Conservation (phyloP, 2,329 filamentous ascomycete species). For the Penicillium rolfsii region DNA sequence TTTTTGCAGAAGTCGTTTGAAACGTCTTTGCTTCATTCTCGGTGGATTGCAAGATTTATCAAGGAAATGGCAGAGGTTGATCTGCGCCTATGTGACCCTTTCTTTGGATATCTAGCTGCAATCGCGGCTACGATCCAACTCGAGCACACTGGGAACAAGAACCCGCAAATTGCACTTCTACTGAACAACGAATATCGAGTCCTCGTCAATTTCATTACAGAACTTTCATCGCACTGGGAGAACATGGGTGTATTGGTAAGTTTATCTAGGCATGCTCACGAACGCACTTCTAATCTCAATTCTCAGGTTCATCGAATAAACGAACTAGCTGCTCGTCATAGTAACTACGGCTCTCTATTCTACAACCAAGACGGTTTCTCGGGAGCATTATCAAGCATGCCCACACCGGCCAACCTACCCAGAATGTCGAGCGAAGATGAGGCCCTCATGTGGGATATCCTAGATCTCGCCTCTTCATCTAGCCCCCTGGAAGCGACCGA, state of each 20-base stretch:
- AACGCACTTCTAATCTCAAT: not conserved
- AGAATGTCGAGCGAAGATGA: slow-evolving; percentile 32
- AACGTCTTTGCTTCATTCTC: slow-evolving; percentile 33
- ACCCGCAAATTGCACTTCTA: slow-evolving; percentile 29
- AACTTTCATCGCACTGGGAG: slow-evolving; percentile 26
- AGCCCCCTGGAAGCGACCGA: not conserved
- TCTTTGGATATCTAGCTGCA: slow-evolving; percentile 33
- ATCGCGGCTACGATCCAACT: slow-evolving; percentile 36
- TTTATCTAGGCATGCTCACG: not conserved
- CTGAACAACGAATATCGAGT: slow-evolving; percentile 30
- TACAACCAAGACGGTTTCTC: slow-evolving; percentile 33
- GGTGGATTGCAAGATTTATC: slow-evolving; percentile 33
- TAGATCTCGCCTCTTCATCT: slow-evolving; percentile 28
- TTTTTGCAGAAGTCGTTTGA: slow-evolving; percentile 36
- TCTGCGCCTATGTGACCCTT: slow-evolving; percentile 30
- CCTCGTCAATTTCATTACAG: slow-evolving; percentile 28
- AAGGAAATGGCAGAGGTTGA: slow-evolving; percentile 30
- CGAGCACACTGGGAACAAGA: slow-evolving; percentile 32
- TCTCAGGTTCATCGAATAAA: slow-evolving; percentile 25
- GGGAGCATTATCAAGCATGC: slow-evolving; percentile 30
- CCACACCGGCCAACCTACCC: slow-evolving; percentile 30
- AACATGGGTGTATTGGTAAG: slow-evolving; percentile 30
- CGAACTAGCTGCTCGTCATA: slow-evolving; percentile 28
- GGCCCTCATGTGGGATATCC: slow-evolving; percentile 32
- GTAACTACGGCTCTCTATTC: slow-evolving; percentile 31